Evolutionary conservation across 345 rosid species (phyloP).

Genomic region (Stellera chamaejasme): DNA sequence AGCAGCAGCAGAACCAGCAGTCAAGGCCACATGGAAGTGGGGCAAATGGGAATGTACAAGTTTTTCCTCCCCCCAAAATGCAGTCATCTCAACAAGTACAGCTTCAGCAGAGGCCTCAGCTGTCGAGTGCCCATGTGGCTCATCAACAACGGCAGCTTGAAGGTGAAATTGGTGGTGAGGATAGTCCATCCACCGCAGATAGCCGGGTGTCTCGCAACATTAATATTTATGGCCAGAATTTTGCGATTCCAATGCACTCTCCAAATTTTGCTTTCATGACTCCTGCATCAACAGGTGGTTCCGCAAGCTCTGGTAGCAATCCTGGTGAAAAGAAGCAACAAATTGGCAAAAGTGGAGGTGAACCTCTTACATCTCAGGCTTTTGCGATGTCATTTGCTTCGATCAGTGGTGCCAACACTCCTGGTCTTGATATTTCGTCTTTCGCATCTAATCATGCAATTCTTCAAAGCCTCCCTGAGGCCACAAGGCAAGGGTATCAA

Average conservation of each 20-base stretch:
- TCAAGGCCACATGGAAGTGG: conserved; percentile 43
- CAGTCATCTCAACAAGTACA: conserved; percentile 47
- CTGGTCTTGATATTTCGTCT: conserved; percentile 63
- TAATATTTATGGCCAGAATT: conserved; percentile 58
- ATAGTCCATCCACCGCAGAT: conserved; percentile 77
- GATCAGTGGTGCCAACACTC: conserved; percentile 47
- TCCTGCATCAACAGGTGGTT: conserved; percentile 43
- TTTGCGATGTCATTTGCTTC: conserved; percentile 90
- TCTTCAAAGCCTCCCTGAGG: conserved; percentile 70
- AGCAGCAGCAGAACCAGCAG: conserved; percentile 76
- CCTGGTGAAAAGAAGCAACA: conserved; percentile 68
- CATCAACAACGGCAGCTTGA: conserved; percentile 55
- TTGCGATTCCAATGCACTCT: conserved; percentile 48
- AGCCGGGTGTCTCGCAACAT: conserved; percentile 53
- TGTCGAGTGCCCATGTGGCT: conserved; percentile 43
- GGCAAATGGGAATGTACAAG: conserved; percentile 42
- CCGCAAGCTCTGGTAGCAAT: conserved; percentile 29
- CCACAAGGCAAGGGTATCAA: conserved; percentile 49
- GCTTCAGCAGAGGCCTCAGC: conserved; percentile 56
- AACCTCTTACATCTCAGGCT: conserved; percentile 53
- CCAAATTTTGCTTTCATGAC: conserved; percentile 63
- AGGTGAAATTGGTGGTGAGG: conserved; percentile 63
- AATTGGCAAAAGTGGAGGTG: conserved; percentile 51
- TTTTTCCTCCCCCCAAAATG: conserved; percentile 50
- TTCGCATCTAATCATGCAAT: conserved; percentile 66